phyloP scores from a whole-genome alignment of 306 rosid genomes.

The Arachis hypogaea region DNA sequence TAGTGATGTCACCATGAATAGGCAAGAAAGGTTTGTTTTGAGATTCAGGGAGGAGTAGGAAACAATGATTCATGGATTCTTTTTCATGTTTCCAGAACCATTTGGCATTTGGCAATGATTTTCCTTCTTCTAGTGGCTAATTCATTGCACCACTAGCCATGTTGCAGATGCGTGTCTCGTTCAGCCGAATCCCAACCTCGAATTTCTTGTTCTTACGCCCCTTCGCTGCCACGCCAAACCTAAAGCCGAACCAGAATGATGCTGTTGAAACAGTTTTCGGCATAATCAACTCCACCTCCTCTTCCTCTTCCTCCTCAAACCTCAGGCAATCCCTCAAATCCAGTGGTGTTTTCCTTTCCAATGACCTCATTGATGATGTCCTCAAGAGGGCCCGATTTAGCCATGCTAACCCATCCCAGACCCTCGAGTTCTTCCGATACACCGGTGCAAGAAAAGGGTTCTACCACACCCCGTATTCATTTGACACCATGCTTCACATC shows the following conservation, averaged over 20 bases:
- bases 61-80: too few species aligned
- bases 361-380: slow-evolving; percentile 71
- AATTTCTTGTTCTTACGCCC: slow-evolving; percentile 17
- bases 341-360: slow-evolving; percentile 66
- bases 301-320: slow-evolving; percentile 45
- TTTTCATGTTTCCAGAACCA: too few species aligned
- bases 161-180: slow-evolving; percentile 35
- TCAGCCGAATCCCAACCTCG: slow-evolving; percentile 34
- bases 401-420: slow-evolving; percentile 75
- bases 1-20: too few species aligned
- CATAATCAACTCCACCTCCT: slow-evolving; percentile 53
- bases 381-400: slow-evolving; percentile 81
- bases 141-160: neutral
- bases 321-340: slow-evolving; percentile 64
- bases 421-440: slow-evolving; percentile 71
- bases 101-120: too few species aligned
- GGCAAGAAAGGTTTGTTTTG: too few species aligned
- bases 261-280: slow-evolving; percentile 57
- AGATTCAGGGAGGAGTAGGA: too few species aligned
- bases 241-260: slow-evolving; percentile 21
- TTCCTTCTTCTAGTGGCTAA: neutral
- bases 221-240: slow-evolving; percentile 41
- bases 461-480: slow-evolving; percentile 66
- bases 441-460: slow-evolving; percentile 74
- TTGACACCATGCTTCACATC: slow-evolving; percentile 82